Percentiles rank a stretch among this genome's conserved stretches.
These are phyloP conservation scores for Dactylella cylindrospora DNA, from an alignment of 2,329 filamentous ascomycete genomes.

Conservation along the genomic window DNA sequence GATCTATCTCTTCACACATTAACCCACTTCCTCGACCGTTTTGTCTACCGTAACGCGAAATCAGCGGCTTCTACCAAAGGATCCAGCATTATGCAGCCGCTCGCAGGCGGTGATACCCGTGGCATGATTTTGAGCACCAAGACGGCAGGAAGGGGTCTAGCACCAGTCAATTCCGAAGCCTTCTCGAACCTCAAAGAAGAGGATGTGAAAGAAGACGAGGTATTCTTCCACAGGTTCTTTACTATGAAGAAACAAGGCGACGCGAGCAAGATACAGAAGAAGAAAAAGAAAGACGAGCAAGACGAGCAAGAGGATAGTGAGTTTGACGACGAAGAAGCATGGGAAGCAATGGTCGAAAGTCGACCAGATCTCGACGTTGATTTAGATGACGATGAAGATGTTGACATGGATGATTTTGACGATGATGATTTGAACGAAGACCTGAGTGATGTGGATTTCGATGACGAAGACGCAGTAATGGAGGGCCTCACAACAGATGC, in stretches of 20 bases:
- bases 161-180: slow-evolving; percentile 76
- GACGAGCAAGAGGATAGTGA: slow-evolving; percentile 54
- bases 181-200: slow-evolving; percentile 93
- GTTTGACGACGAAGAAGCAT: slow-evolving; percentile 65
- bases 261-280: slow-evolving; percentile 59
- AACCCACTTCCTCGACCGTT: slow-evolving; percentile 94
- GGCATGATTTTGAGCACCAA: slow-evolving; percentile 62
- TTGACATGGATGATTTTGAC: slow-evolving; percentile 60
- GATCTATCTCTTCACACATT: slow-evolving; percentile 87
- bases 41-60: slow-evolving; percentile 96
- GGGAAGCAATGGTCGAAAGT: slow-evolving; percentile 83
- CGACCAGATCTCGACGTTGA: slow-evolving; percentile 73
- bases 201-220: slow-evolving; percentile 85
- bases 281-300: slow-evolving; percentile 61
- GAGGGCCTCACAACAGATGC: slow-evolving; percentile 48
- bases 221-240: slow-evolving; percentile 99
- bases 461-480: slow-evolving; percentile 52
- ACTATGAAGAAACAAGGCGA: slow-evolving; percentile 59
- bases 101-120: slow-evolving; percentile 63
- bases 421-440: slow-evolving; percentile 56
- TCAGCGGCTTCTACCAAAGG: slow-evolving; percentile 67
- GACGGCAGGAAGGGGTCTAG: slow-evolving; percentile 57
- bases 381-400: slow-evolving; percentile 59
- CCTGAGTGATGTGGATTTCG: slow-evolving; percentile 53
- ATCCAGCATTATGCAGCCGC: slow-evolving; percentile 93